Percentiles rank a stretch among this genome's conserved stretches.
These are phyloP conservation scores for Pilaira anomala DNA, from an alignment of 192 early-diverging fungal species.

Conservation along the genomic window DNA sequence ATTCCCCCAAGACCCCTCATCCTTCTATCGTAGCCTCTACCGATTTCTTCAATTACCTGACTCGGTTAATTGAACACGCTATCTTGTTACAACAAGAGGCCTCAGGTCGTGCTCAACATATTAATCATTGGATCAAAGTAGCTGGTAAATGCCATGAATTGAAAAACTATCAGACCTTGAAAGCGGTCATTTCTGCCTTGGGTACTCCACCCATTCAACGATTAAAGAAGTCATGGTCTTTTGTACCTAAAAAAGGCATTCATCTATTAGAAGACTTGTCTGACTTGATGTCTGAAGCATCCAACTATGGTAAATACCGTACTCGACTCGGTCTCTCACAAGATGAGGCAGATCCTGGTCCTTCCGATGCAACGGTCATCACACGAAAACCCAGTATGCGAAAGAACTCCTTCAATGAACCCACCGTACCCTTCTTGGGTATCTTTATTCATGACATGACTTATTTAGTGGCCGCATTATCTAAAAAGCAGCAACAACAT, in stretches of 20 bases:
- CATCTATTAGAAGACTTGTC: conserved; percentile 46
- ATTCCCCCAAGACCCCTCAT: conserved; percentile 57
- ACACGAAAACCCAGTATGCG: background rate
- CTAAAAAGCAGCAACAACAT: conserved; percentile 6
- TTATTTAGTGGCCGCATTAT: conserved; percentile 54
- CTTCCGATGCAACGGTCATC: background rate
- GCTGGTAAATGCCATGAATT: conserved; percentile 52
- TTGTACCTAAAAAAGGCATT: conserved; percentile 60
- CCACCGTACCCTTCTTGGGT: conserved; percentile 71
- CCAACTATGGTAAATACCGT: conserved; percentile 65
- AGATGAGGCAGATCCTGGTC: background rate
- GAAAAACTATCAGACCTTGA: conserved; percentile 64
- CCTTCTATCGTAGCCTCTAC: conserved; percentile 56
- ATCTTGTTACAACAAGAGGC: conserved; percentile 56
- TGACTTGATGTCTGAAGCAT: conserved; percentile 59
- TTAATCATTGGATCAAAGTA: conserved; percentile 66
- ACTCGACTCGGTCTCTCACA: conserved; percentile 27
- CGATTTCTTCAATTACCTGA: conserved; percentile 75
- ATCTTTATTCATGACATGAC: conserved; percentile 74
- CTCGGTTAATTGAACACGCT: conserved; percentile 63
- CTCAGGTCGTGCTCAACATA: conserved; percentile 52
- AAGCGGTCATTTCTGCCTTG: conserved; percentile 62
- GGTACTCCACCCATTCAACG: conserved; percentile 64
- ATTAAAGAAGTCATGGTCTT: conserved; percentile 66
- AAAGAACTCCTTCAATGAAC: conserved; percentile 32